Evolutionary conservation across 441 rosid species (phyloP).

Genomic region (Metrosideros polymorpha): DNA sequence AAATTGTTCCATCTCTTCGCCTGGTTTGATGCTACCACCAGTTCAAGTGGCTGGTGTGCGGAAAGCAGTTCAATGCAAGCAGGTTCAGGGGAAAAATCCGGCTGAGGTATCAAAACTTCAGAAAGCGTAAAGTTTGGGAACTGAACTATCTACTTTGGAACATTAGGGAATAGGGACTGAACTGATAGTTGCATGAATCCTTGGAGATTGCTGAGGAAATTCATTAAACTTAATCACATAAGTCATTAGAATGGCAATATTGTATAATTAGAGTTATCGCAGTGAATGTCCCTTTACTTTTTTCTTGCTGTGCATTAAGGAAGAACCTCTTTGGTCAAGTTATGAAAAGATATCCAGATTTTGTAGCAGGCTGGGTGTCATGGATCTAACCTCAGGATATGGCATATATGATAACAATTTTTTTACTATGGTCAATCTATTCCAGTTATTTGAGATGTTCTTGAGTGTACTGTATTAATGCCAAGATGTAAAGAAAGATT

Average conservation of each 20-base stretch:
- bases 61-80: background rate
- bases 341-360: background rate
- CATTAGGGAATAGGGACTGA: background rate
- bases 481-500: background rate
- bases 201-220: background rate
- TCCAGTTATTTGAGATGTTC: background rate
- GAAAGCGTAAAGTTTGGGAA: background rate
- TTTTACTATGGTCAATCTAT: background rate
- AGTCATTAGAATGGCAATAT: background rate
- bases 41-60: background rate
- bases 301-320: background rate
- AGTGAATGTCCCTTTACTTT: background rate
- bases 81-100: background rate
- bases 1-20: background rate
- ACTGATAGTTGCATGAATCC: background rate
- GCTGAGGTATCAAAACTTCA: background rate
- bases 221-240: background rate
- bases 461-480: background rate
- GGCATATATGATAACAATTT: background rate
- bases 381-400: background rate
- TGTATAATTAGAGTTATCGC: background rate
- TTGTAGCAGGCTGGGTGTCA: background rate
- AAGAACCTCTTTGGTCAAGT: background rate
- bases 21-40: background rate
- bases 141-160: background rate